A percentile compares a stretch with the other conserved stretches of the same genome.
These are phyloP conservation scores for Alternaria brassicae DNA, from an alignment of 2,329 filamentous ascomycete species.

Conservation along the genomic window DNA sequence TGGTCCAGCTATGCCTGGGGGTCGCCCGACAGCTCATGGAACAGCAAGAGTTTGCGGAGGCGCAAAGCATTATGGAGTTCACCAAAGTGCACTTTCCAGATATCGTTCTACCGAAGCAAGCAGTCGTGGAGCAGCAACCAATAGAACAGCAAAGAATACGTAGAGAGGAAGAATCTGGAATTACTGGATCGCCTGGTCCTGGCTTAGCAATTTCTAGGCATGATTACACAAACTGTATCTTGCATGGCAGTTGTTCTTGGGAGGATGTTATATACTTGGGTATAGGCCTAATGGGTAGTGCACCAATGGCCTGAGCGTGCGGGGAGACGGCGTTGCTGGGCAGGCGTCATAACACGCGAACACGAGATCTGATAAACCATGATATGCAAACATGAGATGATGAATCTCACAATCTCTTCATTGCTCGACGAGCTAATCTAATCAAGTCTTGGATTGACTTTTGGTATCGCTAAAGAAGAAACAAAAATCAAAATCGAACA, in stretches of 20 bases:
- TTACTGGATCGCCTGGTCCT: slow-evolving; percentile 36
- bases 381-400: not conserved
- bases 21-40: slow-evolving; percentile 40
- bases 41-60: slow-evolving; percentile 38
- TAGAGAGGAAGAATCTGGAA: slow-evolving; percentile 33
- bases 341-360: not conserved
- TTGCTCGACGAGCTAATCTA: slow-evolving; percentile 20
- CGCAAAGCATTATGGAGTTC: slow-evolving; percentile 41
- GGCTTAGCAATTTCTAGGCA: slow-evolving; percentile 16
- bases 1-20: slow-evolving; percentile 42
- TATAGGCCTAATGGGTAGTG: slow-evolving; percentile 7
- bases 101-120: slow-evolving; percentile 30
- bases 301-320: slow-evolving; percentile 8
- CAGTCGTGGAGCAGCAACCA: slow-evolving; percentile 2
- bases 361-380: not conserved
- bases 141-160: slow-evolving; percentile 6
- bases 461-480: slow-evolving; percentile 35
- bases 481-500: slow-evolving; percentile 11
- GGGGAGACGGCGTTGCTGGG: slow-evolving; percentile 2
- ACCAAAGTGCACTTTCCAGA: slow-evolving; percentile 42
- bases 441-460: slow-evolving; percentile 22
- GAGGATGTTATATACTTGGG: not conserved
- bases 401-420: not conserved
- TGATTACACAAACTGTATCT: not conserved
- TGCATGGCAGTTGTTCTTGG: not conserved